A percentile compares a stretch with the other conserved stretches of the same genome.
These are phyloP conservation scores for Phytopythium ostracodes DNA, from an alignment of 352 stramenopile genomes.

Conservation along the genomic window DNA sequence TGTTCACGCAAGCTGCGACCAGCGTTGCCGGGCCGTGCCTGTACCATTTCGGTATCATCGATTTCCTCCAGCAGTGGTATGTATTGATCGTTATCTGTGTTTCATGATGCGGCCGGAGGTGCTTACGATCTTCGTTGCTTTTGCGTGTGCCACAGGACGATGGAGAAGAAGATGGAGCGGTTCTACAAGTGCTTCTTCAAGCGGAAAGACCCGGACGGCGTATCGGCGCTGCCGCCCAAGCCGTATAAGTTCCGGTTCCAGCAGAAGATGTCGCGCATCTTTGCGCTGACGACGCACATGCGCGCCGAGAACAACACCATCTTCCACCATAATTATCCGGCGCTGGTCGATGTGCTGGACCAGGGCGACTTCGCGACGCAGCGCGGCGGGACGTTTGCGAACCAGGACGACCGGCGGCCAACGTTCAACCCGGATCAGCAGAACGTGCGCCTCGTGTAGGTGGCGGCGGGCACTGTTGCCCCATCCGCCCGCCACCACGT, in stretches of 20 bases:
- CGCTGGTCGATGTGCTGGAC: conserved; percentile 78
- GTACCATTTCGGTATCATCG: conserved; percentile 92
- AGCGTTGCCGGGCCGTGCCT: conserved; percentile 84
- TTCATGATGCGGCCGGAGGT: neutral
- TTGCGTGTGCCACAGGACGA: conserved; percentile 44
- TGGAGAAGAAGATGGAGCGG: conserved; percentile 89
- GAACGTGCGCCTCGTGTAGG: conserved; percentile 39
- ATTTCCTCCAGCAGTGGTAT: conserved; percentile 89
- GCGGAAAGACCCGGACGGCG: conserved; percentile 81
- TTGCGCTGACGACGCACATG: conserved; percentile 63
- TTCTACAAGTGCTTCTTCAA: conserved; percentile 90
- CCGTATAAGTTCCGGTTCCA: conserved; percentile 91
- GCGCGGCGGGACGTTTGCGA: conserved; percentile 50
- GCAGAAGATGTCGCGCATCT: conserved; percentile 89
- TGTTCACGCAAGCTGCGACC: conserved; percentile 80
- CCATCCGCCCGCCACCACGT: neutral
- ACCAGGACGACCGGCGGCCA: conserved; percentile 37
- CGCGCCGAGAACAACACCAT: conserved; percentile 57
- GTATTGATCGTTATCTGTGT: conserved; percentile 11
- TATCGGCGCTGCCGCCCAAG: conserved; percentile 85
- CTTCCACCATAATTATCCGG: conserved; percentile 72
- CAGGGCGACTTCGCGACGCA: conserved; percentile 64
- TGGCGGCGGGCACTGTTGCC: neutral
- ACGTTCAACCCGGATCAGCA: conserved; percentile 44
- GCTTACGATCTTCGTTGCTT: conserved; percentile 2